phyloP scores from a whole-genome alignment of 2,329 filamentous ascomycete species.

The Tolypocladium ovalisporum region DNA sequence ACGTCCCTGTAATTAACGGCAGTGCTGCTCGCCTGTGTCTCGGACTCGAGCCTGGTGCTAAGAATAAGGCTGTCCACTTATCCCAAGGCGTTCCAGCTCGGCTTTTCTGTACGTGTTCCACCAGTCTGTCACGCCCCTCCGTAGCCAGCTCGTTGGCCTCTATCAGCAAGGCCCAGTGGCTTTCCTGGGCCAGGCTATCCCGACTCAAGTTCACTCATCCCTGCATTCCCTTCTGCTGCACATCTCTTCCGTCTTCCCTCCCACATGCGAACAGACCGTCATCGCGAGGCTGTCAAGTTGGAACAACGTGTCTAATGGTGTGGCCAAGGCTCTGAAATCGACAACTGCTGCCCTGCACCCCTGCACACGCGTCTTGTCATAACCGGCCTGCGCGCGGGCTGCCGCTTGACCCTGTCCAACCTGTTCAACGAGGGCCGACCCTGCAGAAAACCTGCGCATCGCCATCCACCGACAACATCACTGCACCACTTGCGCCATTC shows the following conservation, averaged over 20 bases:
- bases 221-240: background rate
- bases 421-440: slow-evolving; percentile 2
- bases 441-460: slow-evolving; percentile 4
- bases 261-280: background rate
- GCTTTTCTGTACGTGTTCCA: background rate
- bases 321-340: background rate
- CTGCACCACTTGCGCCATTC: background rate
- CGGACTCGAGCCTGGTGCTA: background rate
- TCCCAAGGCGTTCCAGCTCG: background rate
- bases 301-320: background rate
- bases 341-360: background rate
- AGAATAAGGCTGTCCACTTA: background rate
- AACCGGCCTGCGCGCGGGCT: background rate
- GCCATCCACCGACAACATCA: background rate
- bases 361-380: slow-evolving; percentile 1
- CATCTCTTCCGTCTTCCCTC: background rate
- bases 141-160: background rate
- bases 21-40: background rate
- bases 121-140: background rate
- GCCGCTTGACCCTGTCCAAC: slow-evolving; percentile 2
- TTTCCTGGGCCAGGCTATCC: background rate
- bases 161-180: background rate
- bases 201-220: background rate
- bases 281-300: background rate
- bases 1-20: background rate